Percentiles rank a stretch among this genome's conserved stretches.
Evolutionary conservation across 140 eudicot genomes (phyloP).

Genomic region (Bidens hawaiensis): DNA sequence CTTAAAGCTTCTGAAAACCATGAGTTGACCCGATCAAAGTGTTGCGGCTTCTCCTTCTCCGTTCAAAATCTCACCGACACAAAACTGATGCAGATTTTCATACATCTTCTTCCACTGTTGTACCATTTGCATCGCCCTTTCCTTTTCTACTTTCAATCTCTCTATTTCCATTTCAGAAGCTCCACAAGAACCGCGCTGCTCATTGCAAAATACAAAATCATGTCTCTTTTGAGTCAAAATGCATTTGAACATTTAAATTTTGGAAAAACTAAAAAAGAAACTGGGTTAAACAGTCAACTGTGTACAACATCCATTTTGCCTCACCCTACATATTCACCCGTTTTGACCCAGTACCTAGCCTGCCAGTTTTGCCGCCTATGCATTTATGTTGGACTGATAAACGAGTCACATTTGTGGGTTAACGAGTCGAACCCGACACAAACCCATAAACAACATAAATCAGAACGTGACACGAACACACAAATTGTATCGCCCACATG

Average conservation of each 20-base stretch:
- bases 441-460: too few species aligned
- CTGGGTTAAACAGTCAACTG: background rate
- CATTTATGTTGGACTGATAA: too few species aligned
- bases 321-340: background rate
- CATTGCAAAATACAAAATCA: background rate
- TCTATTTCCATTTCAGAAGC: conserved; percentile 80
- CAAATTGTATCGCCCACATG: too few species aligned
- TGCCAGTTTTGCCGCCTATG: background rate
- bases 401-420: too few species aligned
- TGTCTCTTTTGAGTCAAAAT: background rate
- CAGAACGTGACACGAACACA: too few species aligned
- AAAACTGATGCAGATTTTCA: conserved; percentile 62
- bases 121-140: conserved; percentile 57
- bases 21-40: background rate
- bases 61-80: conserved; percentile 62
- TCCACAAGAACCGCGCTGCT: conserved; percentile 85
- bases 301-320: background rate
- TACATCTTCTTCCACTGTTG: conserved; percentile 86
- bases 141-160: conserved; percentile 55
- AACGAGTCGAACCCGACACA: too few species aligned
- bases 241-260: background rate
- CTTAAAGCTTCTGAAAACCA: conserved; percentile 4
- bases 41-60: conserved; percentile 26
- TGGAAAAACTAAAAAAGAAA: background rate
- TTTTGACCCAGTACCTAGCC: background rate